These are phyloP conservation scores for Sonneratia alba DNA, from an alignment of 345 rosid species.

Conservation along the genomic window DNA sequence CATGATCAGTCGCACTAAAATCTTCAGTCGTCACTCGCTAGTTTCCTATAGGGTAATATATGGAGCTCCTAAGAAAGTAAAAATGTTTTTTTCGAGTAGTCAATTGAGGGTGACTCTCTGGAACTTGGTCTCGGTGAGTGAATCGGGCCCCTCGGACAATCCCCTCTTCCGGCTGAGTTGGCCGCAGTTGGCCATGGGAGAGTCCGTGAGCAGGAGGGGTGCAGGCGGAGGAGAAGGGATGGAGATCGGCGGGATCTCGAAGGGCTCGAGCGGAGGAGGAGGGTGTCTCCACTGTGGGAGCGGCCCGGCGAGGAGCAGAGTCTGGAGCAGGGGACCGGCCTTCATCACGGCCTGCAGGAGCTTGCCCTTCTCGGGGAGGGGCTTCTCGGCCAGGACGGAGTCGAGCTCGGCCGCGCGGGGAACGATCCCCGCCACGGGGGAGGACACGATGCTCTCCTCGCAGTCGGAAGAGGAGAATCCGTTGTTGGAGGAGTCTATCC, in stretches of 20 bases:
- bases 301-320: slow-evolving; percentile 87
- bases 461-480: slow-evolving; percentile 12
- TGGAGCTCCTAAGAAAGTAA: slow-evolving; percentile 8
- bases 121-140: slow-evolving; percentile 45
- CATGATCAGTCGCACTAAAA: slow-evolving; percentile 10
- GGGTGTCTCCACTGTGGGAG: slow-evolving; percentile 97
- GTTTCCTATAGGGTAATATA: too few relatives aligned
- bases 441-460: slow-evolving; percentile 11
- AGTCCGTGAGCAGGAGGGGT: slow-evolving; percentile 36
- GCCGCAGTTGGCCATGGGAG: slow-evolving; percentile 27
- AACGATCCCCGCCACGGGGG: slow-evolving; percentile 8
- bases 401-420: slow-evolving; percentile 9
- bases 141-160: slow-evolving; percentile 43
- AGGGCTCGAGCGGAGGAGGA: slow-evolving; percentile 86
- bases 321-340: slow-evolving; percentile 89
- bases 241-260: slow-evolving; percentile 84
- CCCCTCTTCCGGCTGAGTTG: slow-evolving; percentile 56
- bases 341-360: slow-evolving; percentile 88
- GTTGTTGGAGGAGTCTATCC: neutral
- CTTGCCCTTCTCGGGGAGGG: slow-evolving; percentile 94
- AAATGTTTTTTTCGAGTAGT: neutral
- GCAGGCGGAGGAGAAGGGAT: slow-evolving; percentile 46
- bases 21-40: too few relatives aligned
- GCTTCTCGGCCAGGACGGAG: slow-evolving; percentile 49
- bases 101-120: slow-evolving; percentile 18